Percentiles rank a stretch among this genome's conserved stretches.
Conservation (phyloP, 305 asterid species). For the Rubia tinctorum region DNA sequence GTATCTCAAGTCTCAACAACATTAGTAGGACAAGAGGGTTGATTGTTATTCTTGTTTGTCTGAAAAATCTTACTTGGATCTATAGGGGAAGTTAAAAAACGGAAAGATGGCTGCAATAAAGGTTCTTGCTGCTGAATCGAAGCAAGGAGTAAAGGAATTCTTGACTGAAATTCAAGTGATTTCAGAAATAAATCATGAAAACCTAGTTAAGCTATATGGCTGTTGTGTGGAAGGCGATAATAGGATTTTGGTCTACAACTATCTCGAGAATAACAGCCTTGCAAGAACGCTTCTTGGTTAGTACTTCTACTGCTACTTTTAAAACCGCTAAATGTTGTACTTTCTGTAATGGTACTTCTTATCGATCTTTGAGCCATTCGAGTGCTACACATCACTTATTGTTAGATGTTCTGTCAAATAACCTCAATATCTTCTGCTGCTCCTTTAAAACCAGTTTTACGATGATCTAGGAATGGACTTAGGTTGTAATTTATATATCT, state of each 20-base stretch:
- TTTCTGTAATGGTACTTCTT: not conserved
- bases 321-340: not conserved
- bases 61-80: constrained; percentile 7
- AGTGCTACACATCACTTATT: not conserved
- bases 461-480: constrained; percentile 2
- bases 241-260: constrained; percentile 84
- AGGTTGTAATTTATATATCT: not conserved
- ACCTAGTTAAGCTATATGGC: constrained; percentile 84
- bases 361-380: not conserved
- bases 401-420: not conserved
- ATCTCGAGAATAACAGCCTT: constrained; percentile 87
- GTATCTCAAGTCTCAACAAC: constrained; percentile 13
- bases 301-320: constrained; percentile 17
- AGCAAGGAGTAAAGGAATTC: constrained; percentile 81
- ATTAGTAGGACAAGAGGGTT: not conserved
- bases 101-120: constrained; percentile 87
- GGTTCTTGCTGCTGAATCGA: constrained; percentile 78
- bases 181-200: constrained; percentile 74
- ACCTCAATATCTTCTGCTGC: not conserved
- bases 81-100: constrained; percentile 68
- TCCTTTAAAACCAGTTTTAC: not conserved
- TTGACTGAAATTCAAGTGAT: constrained; percentile 87
- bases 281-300: constrained; percentile 81
- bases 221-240: constrained; percentile 81
- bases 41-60: constrained; percentile 9